Evolutionary conservation across 208 protist species (phyloP).

Genomic region (Leishmania braziliensis): DNA sequence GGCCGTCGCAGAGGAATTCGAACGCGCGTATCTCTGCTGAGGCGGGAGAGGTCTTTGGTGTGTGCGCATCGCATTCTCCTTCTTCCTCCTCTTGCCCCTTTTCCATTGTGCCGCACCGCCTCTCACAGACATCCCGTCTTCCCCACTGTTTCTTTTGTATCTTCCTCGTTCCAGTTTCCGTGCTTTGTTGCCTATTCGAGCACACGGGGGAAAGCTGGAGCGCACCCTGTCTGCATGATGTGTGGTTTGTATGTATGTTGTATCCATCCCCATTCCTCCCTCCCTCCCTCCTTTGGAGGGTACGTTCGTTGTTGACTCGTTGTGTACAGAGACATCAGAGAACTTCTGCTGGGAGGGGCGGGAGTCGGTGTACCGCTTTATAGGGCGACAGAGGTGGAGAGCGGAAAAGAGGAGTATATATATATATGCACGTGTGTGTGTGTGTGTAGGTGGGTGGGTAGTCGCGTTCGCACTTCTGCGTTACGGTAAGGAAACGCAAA

Average conservation of each 20-base stretch:
- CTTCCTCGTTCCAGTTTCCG: not conserved
- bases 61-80: not conserved
- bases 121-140: not conserved
- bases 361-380: not conserved
- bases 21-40: slow-evolving; percentile 41
- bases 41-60: not conserved
- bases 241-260: not conserved
- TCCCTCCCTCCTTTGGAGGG: not conserved
- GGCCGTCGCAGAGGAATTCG: slow-evolving; percentile 43
- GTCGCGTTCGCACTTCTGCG: not conserved
- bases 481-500: not conserved
- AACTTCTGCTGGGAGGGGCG: not conserved
- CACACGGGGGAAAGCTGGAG: not conserved
- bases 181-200: not conserved
- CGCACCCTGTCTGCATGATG: not conserved
- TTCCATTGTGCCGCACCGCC: not conserved
- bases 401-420: not conserved
- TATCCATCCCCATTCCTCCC: not conserved
- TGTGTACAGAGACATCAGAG: not conserved
- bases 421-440: not conserved
- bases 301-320: not conserved
- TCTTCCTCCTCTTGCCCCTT: slow-evolving; percentile 6
- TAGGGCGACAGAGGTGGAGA: no score
- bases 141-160: not conserved
- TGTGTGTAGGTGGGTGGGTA: not conserved